These are phyloP conservation scores for Neospermospora avenae DNA, from an alignment of 2,329 filamentous ascomycete genomes.

Conservation along the genomic window DNA sequence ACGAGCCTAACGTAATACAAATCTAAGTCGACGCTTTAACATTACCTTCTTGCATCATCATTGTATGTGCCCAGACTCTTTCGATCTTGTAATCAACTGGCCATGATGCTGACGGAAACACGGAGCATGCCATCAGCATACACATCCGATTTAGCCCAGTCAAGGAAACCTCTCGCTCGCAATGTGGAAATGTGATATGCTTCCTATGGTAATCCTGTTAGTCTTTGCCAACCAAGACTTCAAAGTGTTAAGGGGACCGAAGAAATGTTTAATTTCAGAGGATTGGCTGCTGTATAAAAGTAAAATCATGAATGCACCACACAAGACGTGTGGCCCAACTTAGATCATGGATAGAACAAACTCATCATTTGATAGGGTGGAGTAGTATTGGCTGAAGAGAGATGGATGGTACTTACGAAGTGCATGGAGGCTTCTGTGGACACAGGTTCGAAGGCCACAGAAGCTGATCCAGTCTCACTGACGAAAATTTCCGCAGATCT, in stretches of 20 bases:
- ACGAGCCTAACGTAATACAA: too few species aligned
- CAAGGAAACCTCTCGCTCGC: neutral
- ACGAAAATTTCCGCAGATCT: neutral
- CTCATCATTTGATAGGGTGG: slow-evolving; percentile 17
- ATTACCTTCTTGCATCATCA: too few species aligned
- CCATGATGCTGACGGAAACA: neutral
- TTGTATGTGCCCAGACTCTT: too few species aligned
- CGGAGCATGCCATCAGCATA: neutral
- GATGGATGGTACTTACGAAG: neutral
- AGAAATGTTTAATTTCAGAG: slow-evolving; percentile 28
- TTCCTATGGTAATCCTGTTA: slow-evolving; percentile 53
- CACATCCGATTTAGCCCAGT: neutral
- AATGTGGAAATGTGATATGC: slow-evolving; percentile 49
- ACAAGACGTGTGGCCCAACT: slow-evolving; percentile 32
- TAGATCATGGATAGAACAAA: slow-evolving; percentile 34
- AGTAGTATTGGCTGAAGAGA: neutral
- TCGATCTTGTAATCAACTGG: too few species aligned
- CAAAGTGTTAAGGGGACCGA: neutral
- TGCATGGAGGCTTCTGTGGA: neutral
- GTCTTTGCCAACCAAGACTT: neutral
- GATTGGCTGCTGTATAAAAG: slow-evolving; percentile 32
- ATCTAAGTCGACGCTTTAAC: too few species aligned
- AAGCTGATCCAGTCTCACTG: neutral
- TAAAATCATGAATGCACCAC: slow-evolving; percentile 31
- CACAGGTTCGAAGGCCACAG: neutral